Percentiles rank a stretch among this genome's conserved stretches.
phyloP scores from a whole-genome alignment of 2,329 filamentous ascomycete species.

The Diaporthe vexans region DNA sequence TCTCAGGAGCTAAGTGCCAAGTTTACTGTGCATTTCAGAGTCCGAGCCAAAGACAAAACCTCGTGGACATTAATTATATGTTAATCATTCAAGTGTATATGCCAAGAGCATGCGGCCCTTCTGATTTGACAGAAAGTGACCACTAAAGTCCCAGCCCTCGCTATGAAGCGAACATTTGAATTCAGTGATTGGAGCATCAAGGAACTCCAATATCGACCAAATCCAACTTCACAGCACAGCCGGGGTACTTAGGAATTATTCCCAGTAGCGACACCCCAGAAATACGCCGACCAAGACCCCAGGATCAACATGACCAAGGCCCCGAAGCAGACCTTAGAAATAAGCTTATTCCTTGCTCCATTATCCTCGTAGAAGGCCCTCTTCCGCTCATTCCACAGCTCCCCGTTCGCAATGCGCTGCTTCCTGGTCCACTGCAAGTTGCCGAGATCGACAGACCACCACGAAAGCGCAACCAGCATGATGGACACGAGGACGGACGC shows the following conservation, averaged over 20 bases:
- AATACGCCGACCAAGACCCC: conserved; percentile 69
- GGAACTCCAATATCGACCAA: background rate
- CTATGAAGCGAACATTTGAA: too few species aligned
- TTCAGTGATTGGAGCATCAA: background rate
- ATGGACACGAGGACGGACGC: conserved; percentile 61
- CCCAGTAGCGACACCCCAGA: conserved; percentile 71
- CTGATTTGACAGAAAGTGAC: background rate
- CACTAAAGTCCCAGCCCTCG: background rate
- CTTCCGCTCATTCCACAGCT: conserved; percentile 57
- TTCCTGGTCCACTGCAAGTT: conserved; percentile 71
- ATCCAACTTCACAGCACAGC: background rate
- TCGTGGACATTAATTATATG: too few species aligned
- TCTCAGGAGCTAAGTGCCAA: too few species aligned
- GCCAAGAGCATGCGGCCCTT: background rate
- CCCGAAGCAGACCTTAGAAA: conserved; percentile 59
- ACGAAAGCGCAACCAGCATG: conserved; percentile 54
- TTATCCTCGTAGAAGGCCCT: conserved; percentile 50
- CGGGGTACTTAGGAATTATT: conserved; percentile 51
- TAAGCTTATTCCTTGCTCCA: conserved; percentile 54
- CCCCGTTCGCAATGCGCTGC: conserved; percentile 61
- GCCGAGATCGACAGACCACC: conserved; percentile 55
- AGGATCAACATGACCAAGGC: conserved; percentile 57
- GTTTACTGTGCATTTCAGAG: too few species aligned
- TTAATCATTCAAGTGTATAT: background rate
- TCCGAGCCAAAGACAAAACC: too few species aligned